These are phyloP conservation scores for Parachaetomium inaequale DNA, from an alignment of 495 filamentous ascomycete genomes.

Conservation along the genomic window DNA sequence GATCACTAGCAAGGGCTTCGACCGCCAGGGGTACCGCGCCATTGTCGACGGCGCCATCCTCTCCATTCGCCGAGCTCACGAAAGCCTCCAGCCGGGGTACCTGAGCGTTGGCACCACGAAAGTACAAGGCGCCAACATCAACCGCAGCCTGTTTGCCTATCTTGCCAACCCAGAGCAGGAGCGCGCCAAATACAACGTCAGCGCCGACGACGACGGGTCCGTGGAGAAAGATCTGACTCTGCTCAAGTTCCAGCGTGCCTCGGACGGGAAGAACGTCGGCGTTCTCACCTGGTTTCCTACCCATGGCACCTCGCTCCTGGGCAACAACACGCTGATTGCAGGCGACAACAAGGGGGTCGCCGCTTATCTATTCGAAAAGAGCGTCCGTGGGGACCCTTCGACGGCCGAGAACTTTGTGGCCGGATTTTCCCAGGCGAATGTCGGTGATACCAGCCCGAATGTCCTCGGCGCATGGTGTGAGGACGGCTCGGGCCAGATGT, in stretches of 20 bases:
- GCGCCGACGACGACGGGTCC: constrained; percentile 54
- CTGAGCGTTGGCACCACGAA: constrained; percentile 72
- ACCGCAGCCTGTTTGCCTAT: constrained; percentile 86
- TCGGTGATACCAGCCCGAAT: constrained; percentile 91
- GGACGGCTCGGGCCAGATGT: constrained; percentile 66
- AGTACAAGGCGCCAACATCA: constrained; percentile 79
- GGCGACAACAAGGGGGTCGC: constrained; percentile 98
- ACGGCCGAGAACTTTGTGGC: constrained; percentile 76
- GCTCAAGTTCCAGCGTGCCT: constrained; percentile 70
- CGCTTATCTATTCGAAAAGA: constrained; percentile 79
- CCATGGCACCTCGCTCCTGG: constrained; percentile 87
- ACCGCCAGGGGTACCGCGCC: constrained; percentile 82
- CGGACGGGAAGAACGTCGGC: constrained; percentile 69
- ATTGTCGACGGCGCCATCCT: constrained; percentile 83
- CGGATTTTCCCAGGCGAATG: constrained; percentile 91
- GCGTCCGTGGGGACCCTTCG: constrained; percentile 46
- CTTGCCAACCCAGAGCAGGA: constrained; percentile 83
- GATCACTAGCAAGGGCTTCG: constrained; percentile 85
- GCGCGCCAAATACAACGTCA: constrained; percentile 63
- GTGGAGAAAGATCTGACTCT: constrained; percentile 88
- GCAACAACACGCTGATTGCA: constrained; percentile 88
- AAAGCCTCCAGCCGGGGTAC: constrained; percentile 64
- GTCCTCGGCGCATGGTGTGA: constrained; percentile 81
- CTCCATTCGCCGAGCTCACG: constrained; percentile 80
- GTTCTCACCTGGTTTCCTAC: constrained; percentile 91